These are phyloP conservation scores for Aspergillus cristatus DNA, from an alignment of 495 filamentous ascomycete genomes.

Conservation along the genomic window DNA sequence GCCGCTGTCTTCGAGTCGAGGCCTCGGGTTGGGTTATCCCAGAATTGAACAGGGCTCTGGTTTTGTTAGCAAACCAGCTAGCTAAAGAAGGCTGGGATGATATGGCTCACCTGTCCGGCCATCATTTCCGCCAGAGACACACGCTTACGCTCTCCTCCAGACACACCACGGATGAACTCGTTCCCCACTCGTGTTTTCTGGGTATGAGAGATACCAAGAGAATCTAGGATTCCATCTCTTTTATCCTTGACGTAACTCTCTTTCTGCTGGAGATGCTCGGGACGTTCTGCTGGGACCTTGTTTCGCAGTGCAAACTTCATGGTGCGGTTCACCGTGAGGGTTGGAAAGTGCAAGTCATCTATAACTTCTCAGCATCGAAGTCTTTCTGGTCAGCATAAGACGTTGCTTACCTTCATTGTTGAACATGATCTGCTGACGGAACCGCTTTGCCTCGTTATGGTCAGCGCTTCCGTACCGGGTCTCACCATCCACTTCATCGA, in stretches of 20 bases:
- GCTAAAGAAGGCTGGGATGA: slow-evolving; percentile 26
- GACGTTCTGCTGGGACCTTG: slow-evolving; percentile 54
- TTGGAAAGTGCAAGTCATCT: slow-evolving; percentile 73
- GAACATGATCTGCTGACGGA: slow-evolving; percentile 36
- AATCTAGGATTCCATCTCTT: slow-evolving; percentile 65
- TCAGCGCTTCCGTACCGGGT: slow-evolving; percentile 28
- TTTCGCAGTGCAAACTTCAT: slow-evolving; percentile 70
- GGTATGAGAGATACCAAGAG: slow-evolving; percentile 69
- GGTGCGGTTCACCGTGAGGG: slow-evolving; percentile 71
- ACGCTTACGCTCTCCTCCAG: slow-evolving; percentile 76
- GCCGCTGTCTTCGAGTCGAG: slow-evolving; percentile 72
- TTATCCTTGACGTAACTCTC: slow-evolving; percentile 52
- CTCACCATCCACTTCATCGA: slow-evolving; percentile 26
- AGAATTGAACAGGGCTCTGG: slow-evolving; percentile 66
- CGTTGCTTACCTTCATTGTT: slow-evolving; percentile 33
- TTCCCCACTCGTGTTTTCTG: slow-evolving; percentile 74
- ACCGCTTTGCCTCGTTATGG: slow-evolving; percentile 20
- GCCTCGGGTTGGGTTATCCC: slow-evolving; percentile 76
- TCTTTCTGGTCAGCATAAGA: too few relatives aligned
- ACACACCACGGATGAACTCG: slow-evolving; percentile 72
- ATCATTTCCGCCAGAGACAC: slow-evolving; percentile 70
- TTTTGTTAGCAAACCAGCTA: neutral
- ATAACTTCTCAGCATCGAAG: slow-evolving; percentile 27
- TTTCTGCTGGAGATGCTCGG: slow-evolving; percentile 42
- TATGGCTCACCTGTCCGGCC: slow-evolving; percentile 42